A percentile compares a stretch with the other conserved stretches of the same genome.
Evolutionary conservation across 164 flowering plant genomes (phyloP).

Genomic region (Vitis rotundifolia): DNA sequence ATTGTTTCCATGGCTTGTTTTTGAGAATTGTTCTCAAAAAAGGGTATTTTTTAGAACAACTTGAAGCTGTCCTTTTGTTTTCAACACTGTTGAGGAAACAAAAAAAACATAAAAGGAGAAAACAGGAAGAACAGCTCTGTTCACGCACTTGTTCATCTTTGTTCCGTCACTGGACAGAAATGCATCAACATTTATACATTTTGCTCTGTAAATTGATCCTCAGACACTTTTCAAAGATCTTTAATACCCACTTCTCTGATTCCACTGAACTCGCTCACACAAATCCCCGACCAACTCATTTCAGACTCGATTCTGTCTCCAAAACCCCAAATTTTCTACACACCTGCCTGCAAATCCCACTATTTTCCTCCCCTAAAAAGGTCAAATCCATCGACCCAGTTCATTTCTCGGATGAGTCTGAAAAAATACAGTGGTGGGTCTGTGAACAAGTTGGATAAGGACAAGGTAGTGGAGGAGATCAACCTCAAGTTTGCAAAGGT

Average conservation of each 20-base stretch:
- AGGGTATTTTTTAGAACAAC: too few species aligned
- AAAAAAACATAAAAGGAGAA: too few species aligned
- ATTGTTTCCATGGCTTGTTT: not conserved
- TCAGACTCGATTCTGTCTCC: slow-evolving; percentile 12
- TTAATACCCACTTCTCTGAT: slow-evolving; percentile 17
- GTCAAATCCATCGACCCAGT: slow-evolving; percentile 11
- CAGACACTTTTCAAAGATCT: slow-evolving; percentile 12
- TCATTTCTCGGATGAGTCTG: slow-evolving; percentile 3
- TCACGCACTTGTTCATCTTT: not conserved
- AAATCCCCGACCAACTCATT: slow-evolving; percentile 1
- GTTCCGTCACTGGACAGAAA: slow-evolving; percentile 5
- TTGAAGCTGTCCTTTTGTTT: too few species aligned
- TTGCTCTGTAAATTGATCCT: slow-evolving; percentile 27
- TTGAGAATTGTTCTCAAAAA: too few species aligned
- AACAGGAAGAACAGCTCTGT: too few species aligned
- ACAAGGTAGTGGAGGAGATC: slow-evolving; percentile 72
- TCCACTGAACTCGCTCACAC: slow-evolving; percentile 5
- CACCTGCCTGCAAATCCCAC: slow-evolving; percentile 17
- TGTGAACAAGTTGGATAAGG: slow-evolving; percentile 32
- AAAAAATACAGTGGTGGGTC: slow-evolving; percentile 34
- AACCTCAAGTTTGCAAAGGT: slow-evolving; percentile 94
- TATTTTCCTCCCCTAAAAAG: slow-evolving; percentile 9
- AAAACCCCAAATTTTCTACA: slow-evolving; percentile 2
- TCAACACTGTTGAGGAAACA: too few species aligned
- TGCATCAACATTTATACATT: slow-evolving; percentile 32